phyloP scores from a whole-genome alignment of 768 basidiomycete genomes.

The Boletus fagicola region DNA sequence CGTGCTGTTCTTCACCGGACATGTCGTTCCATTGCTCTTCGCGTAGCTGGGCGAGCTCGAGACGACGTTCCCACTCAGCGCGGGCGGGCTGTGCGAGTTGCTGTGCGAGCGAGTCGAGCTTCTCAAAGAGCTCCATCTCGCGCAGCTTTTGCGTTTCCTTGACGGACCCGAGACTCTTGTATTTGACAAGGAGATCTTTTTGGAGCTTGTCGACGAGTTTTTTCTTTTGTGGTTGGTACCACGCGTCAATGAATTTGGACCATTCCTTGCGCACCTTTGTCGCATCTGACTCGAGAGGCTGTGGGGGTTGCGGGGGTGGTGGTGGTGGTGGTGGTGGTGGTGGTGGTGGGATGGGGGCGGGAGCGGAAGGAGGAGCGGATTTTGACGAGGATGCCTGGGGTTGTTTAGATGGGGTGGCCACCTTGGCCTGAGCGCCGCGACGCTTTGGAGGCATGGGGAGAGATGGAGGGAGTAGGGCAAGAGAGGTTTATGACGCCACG shows the following conservation, averaged over 20 bases:
- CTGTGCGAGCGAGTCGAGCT: conserved; percentile 19
- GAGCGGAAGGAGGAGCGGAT: conserved; percentile 4
- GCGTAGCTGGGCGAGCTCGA: conserved; percentile 27
- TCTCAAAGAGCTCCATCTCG: conserved; percentile 30
- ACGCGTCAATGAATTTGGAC: conserved; percentile 26
- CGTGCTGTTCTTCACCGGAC: conserved; percentile 32
- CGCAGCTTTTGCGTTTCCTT: conserved; percentile 31
- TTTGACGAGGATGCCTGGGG: conserved; percentile 6
- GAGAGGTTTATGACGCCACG: conserved; percentile 18
- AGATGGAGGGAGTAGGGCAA: background rate
- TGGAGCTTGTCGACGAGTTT: conserved; percentile 31
- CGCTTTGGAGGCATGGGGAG: conserved; percentile 33
- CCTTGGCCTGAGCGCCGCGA: conserved; percentile 19
- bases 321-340: too few relatives aligned
- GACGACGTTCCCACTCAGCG: conserved; percentile 35
- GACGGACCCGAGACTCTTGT: conserved; percentile 27
- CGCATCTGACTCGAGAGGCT: conserved; percentile 20
- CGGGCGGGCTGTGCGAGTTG: conserved; percentile 32
- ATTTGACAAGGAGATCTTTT: conserved; percentile 31
- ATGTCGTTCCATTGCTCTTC: conserved; percentile 35
- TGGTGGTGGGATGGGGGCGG: background rate
- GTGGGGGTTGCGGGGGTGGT: conserved; percentile 16
- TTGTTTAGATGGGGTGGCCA: conserved; percentile 11
- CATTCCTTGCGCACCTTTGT: conserved; percentile 33
- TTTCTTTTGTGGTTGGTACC: conserved; percentile 33